phyloP scores from a whole-genome alignment of 768 basidiomycete species.

The Megacollybia marginata region DNA sequence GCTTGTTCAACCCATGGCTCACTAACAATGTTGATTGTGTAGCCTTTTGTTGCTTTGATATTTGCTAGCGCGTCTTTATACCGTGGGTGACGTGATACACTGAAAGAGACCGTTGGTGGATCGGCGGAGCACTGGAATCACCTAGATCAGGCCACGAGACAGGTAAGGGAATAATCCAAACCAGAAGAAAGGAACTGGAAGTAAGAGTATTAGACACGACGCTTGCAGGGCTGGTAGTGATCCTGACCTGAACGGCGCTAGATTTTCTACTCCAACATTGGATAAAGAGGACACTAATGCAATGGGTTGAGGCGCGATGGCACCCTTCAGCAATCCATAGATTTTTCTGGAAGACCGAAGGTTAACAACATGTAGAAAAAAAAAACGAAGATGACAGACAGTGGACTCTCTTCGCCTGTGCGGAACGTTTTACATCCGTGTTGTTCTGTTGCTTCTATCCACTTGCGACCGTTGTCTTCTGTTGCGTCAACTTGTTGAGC shows the following conservation, averaged over 20 bases:
- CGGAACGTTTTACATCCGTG: constrained; percentile 32
- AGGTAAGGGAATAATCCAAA: constrained; percentile 13
- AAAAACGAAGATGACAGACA: constrained; percentile 13
- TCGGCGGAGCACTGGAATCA: constrained; percentile 42
- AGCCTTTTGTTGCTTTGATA: constrained; percentile 56
- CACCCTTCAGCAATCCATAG: constrained; percentile 44
- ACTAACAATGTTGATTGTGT: constrained; percentile 71
- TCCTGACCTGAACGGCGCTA: constrained; percentile 48
- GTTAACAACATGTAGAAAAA: neutral
- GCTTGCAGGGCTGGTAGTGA: neutral
- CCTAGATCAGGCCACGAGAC: neutral
- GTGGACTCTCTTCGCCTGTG: constrained; percentile 23
- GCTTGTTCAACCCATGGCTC: constrained; percentile 59
- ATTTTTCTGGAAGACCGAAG: constrained; percentile 17
- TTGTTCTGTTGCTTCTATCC: constrained; percentile 34
- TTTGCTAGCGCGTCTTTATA: constrained; percentile 58
- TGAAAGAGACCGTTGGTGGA: constrained; percentile 60
- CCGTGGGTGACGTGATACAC: constrained; percentile 21
- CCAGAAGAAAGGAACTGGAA: constrained; percentile 34
- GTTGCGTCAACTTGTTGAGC: constrained; percentile 26
- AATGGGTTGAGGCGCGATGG: constrained; percentile 58
- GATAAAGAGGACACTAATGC: constrained; percentile 64
- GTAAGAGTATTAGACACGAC: neutral
- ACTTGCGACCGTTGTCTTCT: constrained; percentile 26
- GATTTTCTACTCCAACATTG: constrained; percentile 42